phyloP scores from a whole-genome alignment of 768 basidiomycete species.

The Rhizopogon sp. region DNA sequence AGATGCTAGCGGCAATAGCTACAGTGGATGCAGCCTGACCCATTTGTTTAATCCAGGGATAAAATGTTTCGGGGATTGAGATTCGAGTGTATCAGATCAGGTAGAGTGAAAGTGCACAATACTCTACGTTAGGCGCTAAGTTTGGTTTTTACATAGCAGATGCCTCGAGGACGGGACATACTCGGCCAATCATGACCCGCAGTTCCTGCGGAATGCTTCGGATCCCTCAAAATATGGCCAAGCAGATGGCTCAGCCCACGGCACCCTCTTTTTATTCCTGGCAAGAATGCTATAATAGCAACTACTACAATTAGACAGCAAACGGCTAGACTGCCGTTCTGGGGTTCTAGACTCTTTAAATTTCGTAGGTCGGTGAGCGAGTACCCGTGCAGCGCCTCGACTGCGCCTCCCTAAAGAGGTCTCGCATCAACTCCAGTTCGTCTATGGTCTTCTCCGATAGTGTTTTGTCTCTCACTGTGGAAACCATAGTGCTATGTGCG shows the following conservation, averaged over 20 bases:
- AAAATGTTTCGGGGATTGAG: background rate
- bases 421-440: constrained; percentile 12
- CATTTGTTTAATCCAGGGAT: no score
- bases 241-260: background rate
- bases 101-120: background rate
- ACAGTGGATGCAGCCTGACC: background rate
- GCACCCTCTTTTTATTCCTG: background rate
- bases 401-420: constrained; percentile 8
- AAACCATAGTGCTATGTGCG: constrained; percentile 8
- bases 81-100: background rate
- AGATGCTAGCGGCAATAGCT: background rate
- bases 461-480: constrained; percentile 9
- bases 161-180: background rate
- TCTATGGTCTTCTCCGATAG: constrained; percentile 8
- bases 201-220: no score
- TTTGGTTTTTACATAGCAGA: background rate
- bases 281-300: background rate
- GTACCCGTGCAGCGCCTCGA: constrained; percentile 3
- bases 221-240: no score
- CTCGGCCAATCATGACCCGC: background rate
- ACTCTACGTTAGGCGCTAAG: background rate
- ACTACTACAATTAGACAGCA: background rate
- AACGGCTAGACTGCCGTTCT: background rate
- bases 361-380: background rate
- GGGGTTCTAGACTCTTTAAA: background rate